Evolutionary conservation across 352 stramenopile genomes (phyloP), one percentile per base, ranked within the genome.

Genomic region (Globisporangium viniferum): DNA sequence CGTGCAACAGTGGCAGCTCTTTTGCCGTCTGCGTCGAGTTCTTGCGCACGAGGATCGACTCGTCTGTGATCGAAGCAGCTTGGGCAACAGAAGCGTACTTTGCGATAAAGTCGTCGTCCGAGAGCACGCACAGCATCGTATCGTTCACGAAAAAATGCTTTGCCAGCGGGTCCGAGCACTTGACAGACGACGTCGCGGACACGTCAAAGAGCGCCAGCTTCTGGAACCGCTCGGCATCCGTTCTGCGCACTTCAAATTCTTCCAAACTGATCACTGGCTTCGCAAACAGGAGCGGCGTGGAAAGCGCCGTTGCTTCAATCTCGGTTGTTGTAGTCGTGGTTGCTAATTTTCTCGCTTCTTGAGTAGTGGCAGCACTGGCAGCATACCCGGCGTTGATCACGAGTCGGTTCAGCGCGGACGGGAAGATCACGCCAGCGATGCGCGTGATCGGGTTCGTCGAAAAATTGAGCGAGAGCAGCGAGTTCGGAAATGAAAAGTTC

Each of bases 191-290:
- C 29, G 57, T 64, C 12, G 44, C 44, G 15, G 64, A 69, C 6
- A 69, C 64, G 41, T 64, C 64, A 36, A 69, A 69, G 27, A 69
- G 27, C 29, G 33, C 18, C 8, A 69, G 59, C 20, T 36, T 69
- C 44, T 61, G 55, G 64, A 84, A 82, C 0, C 70, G 62, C 14
- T 67, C 62, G 22, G 68, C 70, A 29, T 84, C 75, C 3, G 75
- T 78, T 48, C 72, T 55, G 1, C 77, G 75, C 22, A 81, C 71
- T 33, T 84, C 75, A 29, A 84, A 82, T 67, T 84, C 77, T 14
- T 64, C 36, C 29, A 84, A 33, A n/a, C 54, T 41, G 22, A 44
- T 6, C 22, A 31, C 22, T 33, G 41, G 35, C 22, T 49, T 41
- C 2, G 49, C 35, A 10, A 67, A 60, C 51, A 67, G 9, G 35